A percentile compares a stretch with the other conserved stretches of the same genome.
Conservation (phyloP, 352 stramenopile genomes). For the Lagenidium sp. region DNA sequence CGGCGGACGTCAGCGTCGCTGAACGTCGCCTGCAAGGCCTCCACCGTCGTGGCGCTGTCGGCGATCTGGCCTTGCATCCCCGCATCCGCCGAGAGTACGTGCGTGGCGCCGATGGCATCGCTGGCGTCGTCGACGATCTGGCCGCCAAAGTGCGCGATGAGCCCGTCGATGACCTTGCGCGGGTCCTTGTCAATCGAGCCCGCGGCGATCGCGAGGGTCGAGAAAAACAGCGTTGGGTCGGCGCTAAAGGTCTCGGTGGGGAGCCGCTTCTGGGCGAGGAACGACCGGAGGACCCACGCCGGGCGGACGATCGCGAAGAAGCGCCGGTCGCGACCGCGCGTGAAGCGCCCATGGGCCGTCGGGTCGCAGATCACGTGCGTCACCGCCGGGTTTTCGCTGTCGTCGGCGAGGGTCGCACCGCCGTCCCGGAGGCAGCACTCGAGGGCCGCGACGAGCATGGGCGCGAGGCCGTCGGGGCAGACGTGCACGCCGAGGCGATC, state of each 20-base stretch:
- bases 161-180: conserved; percentile 64
- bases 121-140: conserved; percentile 54
- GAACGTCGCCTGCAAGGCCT: conserved; percentile 36
- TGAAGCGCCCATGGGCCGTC: conserved; percentile 36
- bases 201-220: conserved; percentile 59
- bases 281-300: conserved; percentile 73
- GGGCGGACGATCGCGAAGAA: conserved; percentile 70
- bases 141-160: conserved; percentile 77
- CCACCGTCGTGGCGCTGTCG: conserved; percentile 10
- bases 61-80: conserved; percentile 17
- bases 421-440: conserved; percentile 56
- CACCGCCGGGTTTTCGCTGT: conserved; percentile 16
- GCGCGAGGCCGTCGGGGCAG: conserved; percentile 34
- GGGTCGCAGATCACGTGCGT: conserved; percentile 75
- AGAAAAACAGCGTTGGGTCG: conserved; percentile 69
- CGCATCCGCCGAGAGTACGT: conserved; percentile 65
- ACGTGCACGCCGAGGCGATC: conserved; percentile 37
- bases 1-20: conserved; percentile 30
- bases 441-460: conserved; percentile 26
- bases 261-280: conserved; percentile 51
- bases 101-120: conserved; percentile 40
- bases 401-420: conserved; percentile 33
- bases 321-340: conserved; percentile 36
- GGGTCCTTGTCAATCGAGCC: conserved; percentile 71
- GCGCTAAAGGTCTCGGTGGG: conserved; percentile 70